Evolutionary conservation across 1,284 basidiomycete species (phyloP).

Genomic region (Termitomyces sp.): DNA sequence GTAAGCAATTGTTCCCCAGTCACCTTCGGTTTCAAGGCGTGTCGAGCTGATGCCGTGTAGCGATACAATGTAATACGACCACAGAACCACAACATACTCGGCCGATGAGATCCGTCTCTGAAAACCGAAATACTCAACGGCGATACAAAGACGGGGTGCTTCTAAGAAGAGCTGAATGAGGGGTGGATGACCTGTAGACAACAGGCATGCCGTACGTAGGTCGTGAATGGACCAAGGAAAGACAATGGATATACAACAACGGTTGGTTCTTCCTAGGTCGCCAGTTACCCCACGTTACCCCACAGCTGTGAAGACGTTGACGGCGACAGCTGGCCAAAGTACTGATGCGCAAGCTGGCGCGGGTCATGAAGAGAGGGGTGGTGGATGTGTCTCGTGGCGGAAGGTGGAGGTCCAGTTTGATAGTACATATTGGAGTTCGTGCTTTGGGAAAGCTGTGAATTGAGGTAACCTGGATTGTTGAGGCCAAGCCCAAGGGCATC

Average conservation of each 20-base stretch:
- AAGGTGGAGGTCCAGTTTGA: constrained; percentile 9
- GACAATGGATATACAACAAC: not conserved
- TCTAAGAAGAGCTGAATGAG: constrained; percentile 6
- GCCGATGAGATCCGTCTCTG: constrained; percentile 2
- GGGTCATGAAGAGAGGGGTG: constrained; percentile 27
- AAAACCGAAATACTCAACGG: not conserved
- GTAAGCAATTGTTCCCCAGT: constrained; percentile 2
- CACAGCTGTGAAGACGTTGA: constrained; percentile 22
- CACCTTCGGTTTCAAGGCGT: not conserved
- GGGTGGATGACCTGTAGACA: not conserved
- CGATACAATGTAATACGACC: not conserved
- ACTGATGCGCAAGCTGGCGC: constrained; percentile 22
- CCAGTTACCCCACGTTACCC: constrained; percentile 27
- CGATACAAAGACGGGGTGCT: constrained; percentile 4
- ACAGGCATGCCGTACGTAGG: constrained; percentile 1
- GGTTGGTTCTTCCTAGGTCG: not conserved
- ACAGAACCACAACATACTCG: not conserved
- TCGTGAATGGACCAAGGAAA: constrained; percentile 7
- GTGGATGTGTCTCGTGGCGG: constrained; percentile 20
- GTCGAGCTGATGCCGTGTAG: not conserved
- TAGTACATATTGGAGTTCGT: constrained; percentile 19
- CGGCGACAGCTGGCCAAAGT: constrained; percentile 22
- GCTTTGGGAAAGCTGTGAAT: constrained; percentile 11
- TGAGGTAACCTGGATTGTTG: constrained; percentile 15
- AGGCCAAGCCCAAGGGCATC: constrained; percentile 19